Conservation (phyloP, 805 yeast genomes). For the Starmerella asiatica region DNA sequence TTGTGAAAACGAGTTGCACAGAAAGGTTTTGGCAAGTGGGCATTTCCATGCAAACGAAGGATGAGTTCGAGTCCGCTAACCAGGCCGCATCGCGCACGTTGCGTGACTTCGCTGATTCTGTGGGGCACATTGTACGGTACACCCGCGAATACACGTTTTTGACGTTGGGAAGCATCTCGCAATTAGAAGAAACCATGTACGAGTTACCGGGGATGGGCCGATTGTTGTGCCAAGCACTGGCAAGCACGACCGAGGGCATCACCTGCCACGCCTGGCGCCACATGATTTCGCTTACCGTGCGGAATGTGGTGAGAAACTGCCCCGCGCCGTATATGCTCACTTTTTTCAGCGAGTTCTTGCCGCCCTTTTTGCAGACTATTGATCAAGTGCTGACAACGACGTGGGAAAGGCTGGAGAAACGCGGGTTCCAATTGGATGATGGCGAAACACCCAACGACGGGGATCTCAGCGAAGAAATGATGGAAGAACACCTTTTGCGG, state of each 20-base stretch:
- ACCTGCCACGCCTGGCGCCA: constrained; percentile 96
- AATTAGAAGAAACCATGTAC: constrained; percentile 76
- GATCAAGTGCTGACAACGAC: constrained; percentile 59
- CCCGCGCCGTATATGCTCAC: constrained; percentile 53
- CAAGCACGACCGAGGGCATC: constrained; percentile 61
- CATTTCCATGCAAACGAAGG: constrained; percentile 83
- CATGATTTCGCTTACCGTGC: constrained; percentile 75
- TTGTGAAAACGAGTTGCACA: constrained; percentile 76
- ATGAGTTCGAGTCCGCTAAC: constrained; percentile 85
- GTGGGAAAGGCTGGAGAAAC: constrained; percentile 57
- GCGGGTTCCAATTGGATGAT: constrained; percentile 33
- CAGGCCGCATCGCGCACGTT: constrained; percentile 87
- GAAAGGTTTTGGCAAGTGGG: constrained; percentile 99
- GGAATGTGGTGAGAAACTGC: constrained; percentile 79
- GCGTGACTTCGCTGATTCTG: constrained; percentile 94
- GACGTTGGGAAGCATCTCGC: constrained; percentile 78
- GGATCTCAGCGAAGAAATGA: constrained; percentile 89
- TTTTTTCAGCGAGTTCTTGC: constrained; percentile 67
- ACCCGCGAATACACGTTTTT: constrained; percentile 91
- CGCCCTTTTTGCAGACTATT: constrained; percentile 56
- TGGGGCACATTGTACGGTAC: constrained; percentile 88
- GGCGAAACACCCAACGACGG: constrained; percentile 48
- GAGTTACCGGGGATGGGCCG: constrained; percentile 71
- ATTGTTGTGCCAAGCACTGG: constrained; percentile 71
- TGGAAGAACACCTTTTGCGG: constrained; percentile 88